Evolutionary conservation across 805 yeast genomes (phyloP).

Genomic region (Lachancea nothofagi): DNA sequence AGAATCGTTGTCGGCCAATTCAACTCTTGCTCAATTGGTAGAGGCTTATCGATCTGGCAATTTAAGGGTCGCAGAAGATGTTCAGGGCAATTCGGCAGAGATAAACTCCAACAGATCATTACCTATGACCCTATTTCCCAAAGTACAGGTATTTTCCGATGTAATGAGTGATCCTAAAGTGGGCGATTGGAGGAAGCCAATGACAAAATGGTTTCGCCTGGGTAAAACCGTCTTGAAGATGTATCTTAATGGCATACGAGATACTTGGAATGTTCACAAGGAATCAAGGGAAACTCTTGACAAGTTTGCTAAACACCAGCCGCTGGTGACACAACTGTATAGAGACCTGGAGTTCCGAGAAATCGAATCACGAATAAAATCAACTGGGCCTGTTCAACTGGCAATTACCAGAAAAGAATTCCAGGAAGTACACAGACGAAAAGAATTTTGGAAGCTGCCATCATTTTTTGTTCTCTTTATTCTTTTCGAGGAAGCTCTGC

Average conservation of each 20-base stretch:
- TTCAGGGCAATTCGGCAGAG: neutral
- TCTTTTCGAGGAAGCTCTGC: conserved; percentile 50
- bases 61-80: neutral
- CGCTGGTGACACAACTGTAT: conserved; percentile 16
- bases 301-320: conserved; percentile 18
- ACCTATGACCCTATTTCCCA: conserved; percentile 30
- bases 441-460: conserved; percentile 46
- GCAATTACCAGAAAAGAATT: conserved; percentile 42
- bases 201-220: conserved; percentile 38
- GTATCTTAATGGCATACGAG: conserved; percentile 53
- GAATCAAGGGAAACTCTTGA: conserved; percentile 26
- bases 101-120: conserved; percentile 31
- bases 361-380: conserved; percentile 27
- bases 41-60: conserved; percentile 3
- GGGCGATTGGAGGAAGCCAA: conserved; percentile 21
- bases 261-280: conserved; percentile 46
- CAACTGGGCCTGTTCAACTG: conserved; percentile 24
- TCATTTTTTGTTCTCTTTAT: conserved; percentile 43
- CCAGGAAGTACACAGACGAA: conserved; percentile 42
- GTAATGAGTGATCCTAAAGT: conserved; percentile 22
- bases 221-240: conserved; percentile 44
- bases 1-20: conserved; percentile 1
- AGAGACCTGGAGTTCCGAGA: conserved; percentile 25
- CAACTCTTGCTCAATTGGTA: conserved; percentile 2
- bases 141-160: conserved; percentile 26